Evolutionary conservation across 2,329 filamentous ascomycete genomes (phyloP), one percentile per base, ranked within the genome.

Genomic region (Talaromyces sp.): DNA sequence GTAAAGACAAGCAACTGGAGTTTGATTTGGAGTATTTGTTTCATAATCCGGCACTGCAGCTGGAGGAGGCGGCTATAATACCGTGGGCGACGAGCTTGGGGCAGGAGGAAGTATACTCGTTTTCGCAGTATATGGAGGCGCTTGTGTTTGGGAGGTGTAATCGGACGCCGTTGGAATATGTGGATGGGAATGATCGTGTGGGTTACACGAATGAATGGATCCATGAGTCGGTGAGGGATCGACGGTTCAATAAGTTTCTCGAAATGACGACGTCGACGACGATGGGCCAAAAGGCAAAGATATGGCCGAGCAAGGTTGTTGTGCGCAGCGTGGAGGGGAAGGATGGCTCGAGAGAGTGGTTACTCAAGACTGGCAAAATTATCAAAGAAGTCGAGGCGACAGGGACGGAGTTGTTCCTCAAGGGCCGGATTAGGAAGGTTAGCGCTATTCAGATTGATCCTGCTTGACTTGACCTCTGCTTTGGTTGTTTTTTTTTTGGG

Each of bases 231-330:
- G 52, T 66, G 7, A 50, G 50, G 33, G 65, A 66, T 31, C 31
- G 65, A 16, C 57, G 47, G 8, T 43, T 65, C 6, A 37, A 54
- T 11, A 43, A 39, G n/a, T 37, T 24, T 7, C 5, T 14, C 2
- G 52, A 56, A 2, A 56, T 24, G 7, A n/a, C 0, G 52, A 37
- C 50, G 16, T 13, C 2, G 16, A n/a, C 0, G 52, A 37, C 50
- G 16, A 22, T 2, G 16, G 54, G 27, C 9, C 27, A 35, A 5
- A 24, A 10, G n/a, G 56, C 45, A 13, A 72, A 88, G 87, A n/a
- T 39, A 3, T 67, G 66, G 66, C 54, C 66, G 4, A 64, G 64
- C 41, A 60, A 48, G n/a, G 60, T 63, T 8, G 19, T 67, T 6
- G 43, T 33, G 24, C 33, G 35, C 3, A 37, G 24, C n/a, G 22